Evolutionary conservation across 176 grass and related monocot genomes (phyloP).

Genomic region (Eragrostis curvula): DNA sequence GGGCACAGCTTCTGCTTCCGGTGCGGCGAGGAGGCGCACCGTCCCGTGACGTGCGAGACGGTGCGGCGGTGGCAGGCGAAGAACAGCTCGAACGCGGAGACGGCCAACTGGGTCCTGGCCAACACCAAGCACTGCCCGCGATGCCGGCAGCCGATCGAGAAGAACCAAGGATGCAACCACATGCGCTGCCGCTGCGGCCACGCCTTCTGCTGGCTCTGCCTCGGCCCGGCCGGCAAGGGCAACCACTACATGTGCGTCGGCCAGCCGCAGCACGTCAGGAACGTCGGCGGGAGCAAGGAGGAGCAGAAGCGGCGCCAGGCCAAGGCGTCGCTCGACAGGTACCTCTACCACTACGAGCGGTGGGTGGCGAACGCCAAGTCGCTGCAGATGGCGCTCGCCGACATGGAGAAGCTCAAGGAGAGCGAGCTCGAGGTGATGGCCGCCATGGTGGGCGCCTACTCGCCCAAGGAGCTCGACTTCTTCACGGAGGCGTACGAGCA

Average conservation of each 20-base stretch:
- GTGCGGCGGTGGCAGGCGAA: slow-evolving; percentile 41
- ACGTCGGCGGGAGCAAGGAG: neutral
- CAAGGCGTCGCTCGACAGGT: slow-evolving; percentile 40
- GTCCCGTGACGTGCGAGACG: slow-evolving; percentile 38
- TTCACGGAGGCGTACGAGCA: neutral
- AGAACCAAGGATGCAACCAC: slow-evolving; percentile 42
- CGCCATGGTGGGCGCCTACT: neutral
- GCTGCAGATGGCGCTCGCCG: neutral
- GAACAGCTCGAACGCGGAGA: slow-evolving; percentile 23
- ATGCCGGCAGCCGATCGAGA: slow-evolving; percentile 40
- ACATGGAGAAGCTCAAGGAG: neutral
- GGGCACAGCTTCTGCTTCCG: slow-evolving; percentile 31
- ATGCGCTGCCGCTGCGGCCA: slow-evolving; percentile 26
- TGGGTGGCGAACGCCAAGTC: slow-evolving; percentile 31
- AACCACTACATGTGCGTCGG: neutral
- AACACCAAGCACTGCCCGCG: slow-evolving; percentile 39
- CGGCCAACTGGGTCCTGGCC: slow-evolving; percentile 32
- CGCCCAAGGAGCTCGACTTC: neutral
- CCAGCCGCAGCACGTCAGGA: neutral
- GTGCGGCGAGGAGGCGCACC: slow-evolving; percentile 49
- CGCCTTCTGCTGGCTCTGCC: slow-evolving; percentile 50
- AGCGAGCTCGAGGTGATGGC: neutral
- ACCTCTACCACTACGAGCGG: slow-evolving; percentile 46
- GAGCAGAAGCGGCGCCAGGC: slow-evolving; percentile 19
- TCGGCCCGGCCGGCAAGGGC: neutral